These are phyloP conservation scores for Nakaseomyces kungkrabaensis DNA, from an alignment of 1,139 yeast genomes.

Conservation along the genomic window DNA sequence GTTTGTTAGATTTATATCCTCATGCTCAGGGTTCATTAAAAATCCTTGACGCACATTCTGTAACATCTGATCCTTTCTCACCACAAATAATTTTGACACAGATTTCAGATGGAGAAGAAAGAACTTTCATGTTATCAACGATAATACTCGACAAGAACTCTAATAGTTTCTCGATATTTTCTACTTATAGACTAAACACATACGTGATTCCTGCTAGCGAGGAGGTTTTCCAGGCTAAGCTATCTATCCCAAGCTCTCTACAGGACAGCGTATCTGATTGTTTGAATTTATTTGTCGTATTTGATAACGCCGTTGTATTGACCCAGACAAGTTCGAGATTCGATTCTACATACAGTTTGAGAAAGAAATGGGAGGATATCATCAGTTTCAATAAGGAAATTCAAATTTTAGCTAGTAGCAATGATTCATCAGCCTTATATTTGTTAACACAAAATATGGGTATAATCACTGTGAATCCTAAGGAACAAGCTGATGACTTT, in stretches of 20 bases:
- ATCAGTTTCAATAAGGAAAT: constrained; percentile 47
- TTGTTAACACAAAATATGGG: constrained; percentile 54
- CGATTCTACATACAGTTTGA: constrained; percentile 34
- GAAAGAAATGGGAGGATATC: constrained; percentile 72
- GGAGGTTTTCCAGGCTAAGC: constrained; percentile 33
- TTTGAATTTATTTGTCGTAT: constrained; percentile 52
- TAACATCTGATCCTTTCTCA: constrained; percentile 29
- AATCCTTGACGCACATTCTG: constrained; percentile 45
- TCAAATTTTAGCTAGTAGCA: constrained; percentile 52
- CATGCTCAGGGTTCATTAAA: constrained; percentile 33
- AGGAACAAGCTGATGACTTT: constrained; percentile 5
- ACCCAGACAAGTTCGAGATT: constrained; percentile 49
- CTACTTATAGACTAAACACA: constrained; percentile 49
- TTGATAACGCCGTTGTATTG: constrained; percentile 53
- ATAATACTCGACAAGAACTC: constrained; percentile 38
- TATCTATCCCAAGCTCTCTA: constrained; percentile 43
- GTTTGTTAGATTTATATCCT: constrained; percentile 36
- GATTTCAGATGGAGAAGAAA: constrained; percentile 24
- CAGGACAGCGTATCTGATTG: constrained; percentile 32
- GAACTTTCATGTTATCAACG: constrained; percentile 44
- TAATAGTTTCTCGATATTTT: constrained; percentile 46
- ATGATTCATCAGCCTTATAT: constrained; percentile 43
- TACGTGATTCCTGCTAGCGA: constrained; percentile 28
- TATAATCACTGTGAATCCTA: constrained; percentile 47
- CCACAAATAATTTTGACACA: constrained; percentile 45